Percentiles rank a stretch among this genome's conserved stretches.
These are phyloP conservation scores for Cryptosporidium meleagridis DNA, from an alignment of 169 alveolate species.

Conservation along the genomic window DNA sequence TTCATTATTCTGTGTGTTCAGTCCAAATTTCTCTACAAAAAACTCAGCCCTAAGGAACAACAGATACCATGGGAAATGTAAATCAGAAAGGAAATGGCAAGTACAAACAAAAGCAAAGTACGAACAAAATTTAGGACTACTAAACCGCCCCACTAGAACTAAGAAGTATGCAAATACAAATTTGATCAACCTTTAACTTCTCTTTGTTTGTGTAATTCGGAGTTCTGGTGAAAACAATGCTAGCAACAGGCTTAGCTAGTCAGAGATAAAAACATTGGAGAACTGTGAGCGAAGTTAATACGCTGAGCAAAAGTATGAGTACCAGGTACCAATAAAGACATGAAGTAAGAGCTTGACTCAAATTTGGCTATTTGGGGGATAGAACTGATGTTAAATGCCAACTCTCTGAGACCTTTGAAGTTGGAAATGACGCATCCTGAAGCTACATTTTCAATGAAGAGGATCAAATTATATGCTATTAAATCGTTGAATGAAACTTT, in stretches of 20 bases:
- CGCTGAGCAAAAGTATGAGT: slow-evolving; percentile 35
- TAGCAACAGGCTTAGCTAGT: neutral
- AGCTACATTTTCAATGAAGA: slow-evolving; percentile 46
- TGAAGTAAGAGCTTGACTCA: slow-evolving; percentile 46
- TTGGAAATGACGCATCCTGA: slow-evolving; percentile 27
- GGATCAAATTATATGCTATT: neutral
- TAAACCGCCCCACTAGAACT: slow-evolving; percentile 1
- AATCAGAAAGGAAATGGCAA: too few relatives aligned
- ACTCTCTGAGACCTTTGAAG: neutral
- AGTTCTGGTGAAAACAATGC: neutral
- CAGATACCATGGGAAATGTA: too few relatives aligned
- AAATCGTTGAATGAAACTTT: slow-evolving; percentile 22
- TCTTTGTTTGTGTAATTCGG: neutral
- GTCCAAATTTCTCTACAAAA: too few relatives aligned
- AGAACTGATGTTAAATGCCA: neutral
- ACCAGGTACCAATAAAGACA: slow-evolving; percentile 54
- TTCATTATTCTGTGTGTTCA: too few relatives aligned
- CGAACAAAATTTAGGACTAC: neutral
- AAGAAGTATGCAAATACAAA: neutral
- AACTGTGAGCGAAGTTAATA: slow-evolving; percentile 10
- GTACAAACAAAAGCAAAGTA: neutral
- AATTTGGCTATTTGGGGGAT: slow-evolving; percentile 5
- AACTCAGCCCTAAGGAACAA: too few relatives aligned
- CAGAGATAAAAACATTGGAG: neutral
- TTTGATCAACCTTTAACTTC: neutral